Evolutionary conservation across 176 grass and related monocot species (phyloP).

Genomic region (Carex littledalei): DNA sequence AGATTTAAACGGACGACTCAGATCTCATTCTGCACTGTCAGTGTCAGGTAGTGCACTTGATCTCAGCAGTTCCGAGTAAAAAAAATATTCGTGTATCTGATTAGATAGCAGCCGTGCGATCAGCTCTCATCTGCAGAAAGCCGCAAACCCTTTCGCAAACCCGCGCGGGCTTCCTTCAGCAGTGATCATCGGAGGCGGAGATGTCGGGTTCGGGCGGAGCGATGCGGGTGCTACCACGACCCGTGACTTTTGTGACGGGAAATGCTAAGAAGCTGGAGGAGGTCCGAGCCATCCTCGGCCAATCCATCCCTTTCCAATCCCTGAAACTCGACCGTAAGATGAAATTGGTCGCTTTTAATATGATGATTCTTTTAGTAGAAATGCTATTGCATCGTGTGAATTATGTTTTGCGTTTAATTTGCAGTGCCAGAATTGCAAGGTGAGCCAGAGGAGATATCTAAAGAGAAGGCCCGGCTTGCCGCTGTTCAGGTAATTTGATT

Average conservation of each 20-base stretch:
- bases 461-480: conserved; percentile 86
- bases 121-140: neutral
- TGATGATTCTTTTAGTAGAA: neutral
- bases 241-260: conserved; percentile 92
- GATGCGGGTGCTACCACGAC: conserved; percentile 55
- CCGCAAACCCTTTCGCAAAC: neutral
- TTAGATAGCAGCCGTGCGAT: neutral
- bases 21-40: no score
- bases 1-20: no score
- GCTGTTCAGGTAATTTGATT: conserved; percentile 53
- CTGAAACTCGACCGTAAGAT: conserved; percentile 78
- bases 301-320: conserved; percentile 85
- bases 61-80: neutral
- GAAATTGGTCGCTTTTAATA: neutral
- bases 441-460: conserved; percentile 92
- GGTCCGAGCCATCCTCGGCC: conserved; percentile 70
- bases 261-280: conserved; percentile 99
- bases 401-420: conserved; percentile 4
- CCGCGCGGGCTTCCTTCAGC: neutral
- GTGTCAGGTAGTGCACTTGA: no score
- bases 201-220: conserved; percentile 39
- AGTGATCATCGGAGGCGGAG: neutral
- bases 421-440: conserved; percentile 95
- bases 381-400: neutral
- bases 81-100: neutral